Evolutionary conservation across 495 filamentous ascomycete species (phyloP).

Genomic region (Penicillium verhagenii): DNA sequence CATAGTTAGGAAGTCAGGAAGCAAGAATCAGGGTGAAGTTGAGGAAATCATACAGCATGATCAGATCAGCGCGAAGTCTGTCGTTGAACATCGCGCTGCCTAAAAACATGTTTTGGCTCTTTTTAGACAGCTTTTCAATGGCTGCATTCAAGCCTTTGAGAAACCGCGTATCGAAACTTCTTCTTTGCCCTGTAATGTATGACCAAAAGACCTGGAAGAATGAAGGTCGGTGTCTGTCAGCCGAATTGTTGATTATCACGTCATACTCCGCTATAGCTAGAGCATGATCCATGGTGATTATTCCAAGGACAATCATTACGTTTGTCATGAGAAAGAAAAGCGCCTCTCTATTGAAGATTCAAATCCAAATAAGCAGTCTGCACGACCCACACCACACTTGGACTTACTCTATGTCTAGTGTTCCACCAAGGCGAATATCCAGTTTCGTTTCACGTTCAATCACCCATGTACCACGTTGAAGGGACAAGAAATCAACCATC

Average conservation of each 20-base stretch:
- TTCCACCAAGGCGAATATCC: constrained; percentile 55
- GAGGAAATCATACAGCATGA: constrained; percentile 47
- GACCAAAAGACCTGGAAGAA: not conserved
- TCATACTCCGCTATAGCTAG: constrained; percentile 50
- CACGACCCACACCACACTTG: not conserved
- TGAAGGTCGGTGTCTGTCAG: not conserved
- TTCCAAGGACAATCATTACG: constrained; percentile 61
- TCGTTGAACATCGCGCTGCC: constrained; percentile 64
- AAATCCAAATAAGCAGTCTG: not conserved
- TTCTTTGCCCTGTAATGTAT: constrained; percentile 2
- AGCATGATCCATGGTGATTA: constrained; percentile 62
- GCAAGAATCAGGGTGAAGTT: not conserved
- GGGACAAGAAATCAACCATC: constrained; percentile 61
- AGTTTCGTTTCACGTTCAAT: constrained; percentile 63
- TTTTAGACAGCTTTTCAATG: constrained; percentile 48
- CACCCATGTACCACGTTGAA: constrained; percentile 63
- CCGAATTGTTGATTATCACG: not conserved
- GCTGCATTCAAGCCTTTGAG: constrained; percentile 55
- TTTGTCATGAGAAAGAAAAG: constrained; percentile 68
- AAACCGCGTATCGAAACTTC: constrained; percentile 3
- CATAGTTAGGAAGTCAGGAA: not conserved
- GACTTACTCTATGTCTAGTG: constrained; percentile 62
- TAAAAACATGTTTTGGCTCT: constrained; percentile 68
- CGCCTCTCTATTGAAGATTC: constrained; percentile 28
- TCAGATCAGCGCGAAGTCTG: constrained; percentile 61